Base-by-base conservation (phyloP, 1,139 yeast genomes). In the Pichia sp. region DNA sequence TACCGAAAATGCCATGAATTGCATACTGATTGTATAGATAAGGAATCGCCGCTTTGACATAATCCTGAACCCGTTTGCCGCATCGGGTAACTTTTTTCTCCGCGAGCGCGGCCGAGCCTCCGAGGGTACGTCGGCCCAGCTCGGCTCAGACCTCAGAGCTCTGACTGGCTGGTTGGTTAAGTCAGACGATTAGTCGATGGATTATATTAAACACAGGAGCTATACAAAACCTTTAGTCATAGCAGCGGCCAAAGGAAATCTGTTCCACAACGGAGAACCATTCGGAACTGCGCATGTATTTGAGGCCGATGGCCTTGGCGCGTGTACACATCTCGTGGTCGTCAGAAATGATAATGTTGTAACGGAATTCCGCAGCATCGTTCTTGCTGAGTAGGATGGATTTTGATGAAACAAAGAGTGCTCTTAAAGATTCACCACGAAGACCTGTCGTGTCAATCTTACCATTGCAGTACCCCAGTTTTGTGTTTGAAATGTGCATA, bases 241-340 rank as follows among this genome's bases (percentile, higher is more conserved):
- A 45, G 32, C 60, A 55, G 33, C 56, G 50, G 14, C 58, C 59
- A 25, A 44, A 32, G 2, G 57, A 39, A 25, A 67, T 58, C 30
- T 56, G 54, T 41, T 72, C 78, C 38, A 75, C 58, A 43, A 69
- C 74, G 35, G 59, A 57, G 55, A 76, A 76, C 40, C 77, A 63
- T 82, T 83, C 77, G 5, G 38, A 37, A 47, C 80, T 74, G 44
- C 74, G 77, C 55, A 67, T 73, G 37, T 76, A 67, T 10, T 69
- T 65, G 32, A 79, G 67, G 1, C 76, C 77, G 31, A 74, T 68
- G 11, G 77, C 66, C 49, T 74, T 71, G 3, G 86, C 80, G 46
- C 84, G 69, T 32, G 76, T 58, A 44, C 82, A 63, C 84, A 81
- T 77, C 46, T 77, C 80, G 39, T 79, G 63, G 54, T 82, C 91